Evolutionary conservation across 2,329 filamentous ascomycete genomes (phyloP), one percentile per base, ranked within the genome.

Genomic region (Hymenoscyphus repandus): DNA sequence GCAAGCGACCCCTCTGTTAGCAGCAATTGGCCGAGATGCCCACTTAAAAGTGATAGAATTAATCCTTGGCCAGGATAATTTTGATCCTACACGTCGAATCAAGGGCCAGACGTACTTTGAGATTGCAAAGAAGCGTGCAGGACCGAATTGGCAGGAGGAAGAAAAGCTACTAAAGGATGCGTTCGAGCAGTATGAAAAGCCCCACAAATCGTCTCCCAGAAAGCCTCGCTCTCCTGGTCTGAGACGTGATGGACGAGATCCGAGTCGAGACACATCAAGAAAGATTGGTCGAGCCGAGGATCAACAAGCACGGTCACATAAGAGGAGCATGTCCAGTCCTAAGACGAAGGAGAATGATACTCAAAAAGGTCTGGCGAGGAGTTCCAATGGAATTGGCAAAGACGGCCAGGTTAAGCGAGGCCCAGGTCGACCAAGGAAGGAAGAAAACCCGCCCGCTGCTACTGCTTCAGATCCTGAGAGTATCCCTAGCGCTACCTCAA

Each of bases 91-190:
- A 1, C 82, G 86, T 51, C 75, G 74, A 30, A 85, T 83, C 59
- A 83, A 84, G 59, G 88, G 88, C 18, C 82, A 88, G 61, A 85
- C 88, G 0, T 99, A 97, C 67, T 87, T 83, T 62, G 90, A 99
- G 57, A 83, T 97, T 54, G 90, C 93, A 1, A 81, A 86, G 60
- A 83, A 89, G 43, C 83, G 90, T 37, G 83, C 84, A 58, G 92
- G 93, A 0, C 88, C 91, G 6, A 86, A 89, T 53, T 96, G 91
- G 90, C 85, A 92, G 66, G 84, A 92, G 55, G 93, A 99, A 67
- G 84, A 87, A 57, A 80, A 90, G 39, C 73, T 95, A 49, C 69
- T 99, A 44, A 91, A 91, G 66, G 78, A 83, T 36, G 81, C 86
- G 3, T 90, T 83, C 58, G 85, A 90, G 51, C 78, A 79, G 30